phyloP scores from a whole-genome alignment of 2,329 filamentous ascomycete species.

The Verticillium zaregamsianum region DNA sequence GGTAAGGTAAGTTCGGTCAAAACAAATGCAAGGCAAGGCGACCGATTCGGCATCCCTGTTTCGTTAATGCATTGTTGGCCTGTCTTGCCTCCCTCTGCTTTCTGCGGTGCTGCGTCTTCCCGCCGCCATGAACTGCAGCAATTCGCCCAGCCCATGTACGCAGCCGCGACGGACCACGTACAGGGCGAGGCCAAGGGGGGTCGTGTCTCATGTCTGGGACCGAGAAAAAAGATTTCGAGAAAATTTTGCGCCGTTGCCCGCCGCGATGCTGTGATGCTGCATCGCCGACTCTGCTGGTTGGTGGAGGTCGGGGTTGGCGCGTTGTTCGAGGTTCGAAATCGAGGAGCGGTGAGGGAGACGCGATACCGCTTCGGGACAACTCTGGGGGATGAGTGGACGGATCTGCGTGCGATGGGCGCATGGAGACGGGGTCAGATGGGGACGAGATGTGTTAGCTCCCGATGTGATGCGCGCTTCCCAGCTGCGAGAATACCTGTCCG shows the following conservation, averaged over 20 bases:
- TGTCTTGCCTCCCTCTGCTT: background rate
- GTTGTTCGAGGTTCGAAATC: background rate
- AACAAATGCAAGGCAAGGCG: background rate
- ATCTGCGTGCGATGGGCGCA: slow-evolving; percentile 11
- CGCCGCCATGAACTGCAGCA: background rate
- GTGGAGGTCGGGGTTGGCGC: slow-evolving; percentile 6
- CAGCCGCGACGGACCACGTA: background rate
- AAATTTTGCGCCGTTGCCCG: background rate
- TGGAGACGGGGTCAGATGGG: slow-evolving; percentile 7
- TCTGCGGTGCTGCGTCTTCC: background rate
- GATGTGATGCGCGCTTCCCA: background rate
- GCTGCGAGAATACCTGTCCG: slow-evolving; percentile 2
- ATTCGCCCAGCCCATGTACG: background rate
- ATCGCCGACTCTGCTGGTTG: slow-evolving; percentile 8
- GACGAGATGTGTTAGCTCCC: slow-evolving; percentile 1
- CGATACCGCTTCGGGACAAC: slow-evolving; percentile 14
- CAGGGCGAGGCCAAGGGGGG: background rate
- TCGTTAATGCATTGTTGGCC: background rate
- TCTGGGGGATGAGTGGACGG: slow-evolving; percentile 10
- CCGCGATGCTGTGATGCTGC: slow-evolving; percentile 1
- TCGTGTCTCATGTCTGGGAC: background rate
- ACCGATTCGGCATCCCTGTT: background rate
- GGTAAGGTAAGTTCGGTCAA: background rate
- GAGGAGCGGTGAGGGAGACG: slow-evolving; percentile 17
- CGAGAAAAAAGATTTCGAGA: background rate